A percentile compares a stretch with the other conserved stretches of the same genome.
These are phyloP conservation scores for Rasamsonia emersonii DNA, from an alignment of 2,329 filamentous ascomycete genomes.

Conservation along the genomic window DNA sequence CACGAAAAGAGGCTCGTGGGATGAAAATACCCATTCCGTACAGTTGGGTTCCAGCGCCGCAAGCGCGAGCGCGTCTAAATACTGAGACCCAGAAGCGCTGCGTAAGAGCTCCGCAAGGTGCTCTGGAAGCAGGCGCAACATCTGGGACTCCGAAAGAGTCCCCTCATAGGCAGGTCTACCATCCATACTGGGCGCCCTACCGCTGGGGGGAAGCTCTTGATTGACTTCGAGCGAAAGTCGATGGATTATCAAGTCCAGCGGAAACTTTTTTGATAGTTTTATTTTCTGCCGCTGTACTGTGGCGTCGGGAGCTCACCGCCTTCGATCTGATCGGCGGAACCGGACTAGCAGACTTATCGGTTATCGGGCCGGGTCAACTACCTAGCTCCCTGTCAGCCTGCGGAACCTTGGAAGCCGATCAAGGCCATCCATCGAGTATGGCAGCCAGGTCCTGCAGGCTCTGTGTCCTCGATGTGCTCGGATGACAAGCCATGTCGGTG, in stretches of 20 bases:
- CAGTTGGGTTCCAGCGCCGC: conserved; percentile 60
- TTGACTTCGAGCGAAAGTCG: conserved; percentile 19
- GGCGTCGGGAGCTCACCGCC: conserved; percentile 18
- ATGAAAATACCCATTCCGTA: conserved; percentile 64
- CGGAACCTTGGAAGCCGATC: no score
- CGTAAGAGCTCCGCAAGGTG: conserved; percentile 62
- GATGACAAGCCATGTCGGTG: conserved; percentile 20
- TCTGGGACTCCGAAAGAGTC: conserved; percentile 44
- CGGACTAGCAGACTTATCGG: no score
- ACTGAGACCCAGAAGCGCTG: conserved; percentile 53
- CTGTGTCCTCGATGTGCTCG: conserved; percentile 5
- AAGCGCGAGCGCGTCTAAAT: conserved; percentile 62
- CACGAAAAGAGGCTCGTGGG: conserved; percentile 67
- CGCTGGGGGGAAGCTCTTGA: conserved; percentile 23
- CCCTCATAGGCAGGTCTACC: conserved; percentile 35
- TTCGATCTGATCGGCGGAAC: conserved; percentile 1
- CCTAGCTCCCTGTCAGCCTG: no score
- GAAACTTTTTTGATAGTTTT: conserved; percentile 20
- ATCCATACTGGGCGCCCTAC: conserved; percentile 29
- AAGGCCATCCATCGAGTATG: no score
- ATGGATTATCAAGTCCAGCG: conserved; percentile 7
- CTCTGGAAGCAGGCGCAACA: conserved; percentile 54
- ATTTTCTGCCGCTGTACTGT: conserved; percentile 21
- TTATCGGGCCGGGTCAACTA: no score
- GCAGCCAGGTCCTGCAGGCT: conserved; percentile 4